Percentiles rank a stretch among this genome's conserved stretches.
phyloP scores from a whole-genome alignment of 179 eudicot genomes.

The Spinacia oleracea region DNA sequence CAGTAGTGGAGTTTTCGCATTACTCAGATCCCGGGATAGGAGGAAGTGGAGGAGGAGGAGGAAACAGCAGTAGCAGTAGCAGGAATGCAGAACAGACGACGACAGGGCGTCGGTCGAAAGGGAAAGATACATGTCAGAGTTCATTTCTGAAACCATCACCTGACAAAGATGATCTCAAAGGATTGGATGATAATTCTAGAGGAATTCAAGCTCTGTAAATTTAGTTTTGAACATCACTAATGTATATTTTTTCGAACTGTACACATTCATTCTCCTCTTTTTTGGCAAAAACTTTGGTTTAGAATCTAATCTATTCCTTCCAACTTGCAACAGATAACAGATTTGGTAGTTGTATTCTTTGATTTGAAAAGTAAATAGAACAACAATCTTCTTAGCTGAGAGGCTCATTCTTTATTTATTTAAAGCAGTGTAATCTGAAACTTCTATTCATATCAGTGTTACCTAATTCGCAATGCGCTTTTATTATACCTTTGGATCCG shows the following conservation, averaged over 20 bases:
- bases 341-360: constrained; percentile 14
- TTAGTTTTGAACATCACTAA: background rate
- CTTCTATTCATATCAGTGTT: background rate
- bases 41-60: no score
- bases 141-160: constrained; percentile 3
- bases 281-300: constrained; percentile 10
- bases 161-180: constrained; percentile 1
- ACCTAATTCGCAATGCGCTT: background rate
- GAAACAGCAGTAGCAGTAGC: background rate
- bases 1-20: background rate
- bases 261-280: background rate
- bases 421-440: background rate
- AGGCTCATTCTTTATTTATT: background rate
- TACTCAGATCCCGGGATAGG: background rate
- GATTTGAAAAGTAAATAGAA: constrained; percentile 14
- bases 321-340: constrained; percentile 10
- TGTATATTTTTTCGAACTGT: constrained; percentile 16
- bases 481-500: no score
- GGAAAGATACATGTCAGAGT: constrained; percentile 7
- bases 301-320: background rate
- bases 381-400: background rate
- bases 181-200: constrained; percentile 19
- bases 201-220: constrained; percentile 9
- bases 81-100: background rate
- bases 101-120: background rate